Percentiles rank a stretch among this genome's conserved stretches.
Conservation (phyloP, 2,329 filamentous ascomycete genomes). For the Pseudogymnoascus sp. region DNA sequence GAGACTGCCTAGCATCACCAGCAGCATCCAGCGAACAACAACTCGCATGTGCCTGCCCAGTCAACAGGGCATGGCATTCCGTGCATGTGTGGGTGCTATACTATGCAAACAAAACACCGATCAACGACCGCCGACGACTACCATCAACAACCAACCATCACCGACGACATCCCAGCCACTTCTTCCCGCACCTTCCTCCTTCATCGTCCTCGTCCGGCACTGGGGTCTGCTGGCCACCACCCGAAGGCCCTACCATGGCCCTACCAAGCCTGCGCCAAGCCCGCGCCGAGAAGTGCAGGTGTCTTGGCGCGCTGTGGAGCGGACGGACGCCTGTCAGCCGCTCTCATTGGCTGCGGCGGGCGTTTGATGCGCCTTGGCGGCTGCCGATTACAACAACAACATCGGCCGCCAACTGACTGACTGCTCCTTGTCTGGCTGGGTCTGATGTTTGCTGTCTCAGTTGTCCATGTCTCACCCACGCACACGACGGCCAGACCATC, state of each 20-base stretch:
- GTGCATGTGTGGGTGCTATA: not conserved
- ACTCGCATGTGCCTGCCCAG: conserved; percentile 1
- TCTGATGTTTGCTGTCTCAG: not conserved
- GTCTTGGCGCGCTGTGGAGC: not conserved
- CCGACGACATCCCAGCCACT: not conserved
- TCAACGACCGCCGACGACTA: not conserved
- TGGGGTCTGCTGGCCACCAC: not conserved
- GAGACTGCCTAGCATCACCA: not conserved
- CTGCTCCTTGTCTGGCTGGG: not conserved
- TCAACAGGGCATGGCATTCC: not conserved
- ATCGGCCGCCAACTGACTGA: not conserved
- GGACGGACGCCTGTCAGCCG: not conserved
- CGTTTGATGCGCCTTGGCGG: not conserved
- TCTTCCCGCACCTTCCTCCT: not conserved
- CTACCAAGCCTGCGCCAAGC: not conserved
- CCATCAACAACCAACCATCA: not conserved
- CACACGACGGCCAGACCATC: not conserved
- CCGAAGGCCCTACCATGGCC: not conserved
- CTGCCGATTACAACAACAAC: not conserved
- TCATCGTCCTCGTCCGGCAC: not conserved
- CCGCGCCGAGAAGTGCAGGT: not conserved
- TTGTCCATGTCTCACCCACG: not conserved
- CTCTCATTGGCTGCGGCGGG: not conserved
- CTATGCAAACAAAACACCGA: not conserved
- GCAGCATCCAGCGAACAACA: not conserved